Conservation (phyloP, 2,329 filamentous ascomycete genomes). For the Colletotrichum gigasporum region DNA sequence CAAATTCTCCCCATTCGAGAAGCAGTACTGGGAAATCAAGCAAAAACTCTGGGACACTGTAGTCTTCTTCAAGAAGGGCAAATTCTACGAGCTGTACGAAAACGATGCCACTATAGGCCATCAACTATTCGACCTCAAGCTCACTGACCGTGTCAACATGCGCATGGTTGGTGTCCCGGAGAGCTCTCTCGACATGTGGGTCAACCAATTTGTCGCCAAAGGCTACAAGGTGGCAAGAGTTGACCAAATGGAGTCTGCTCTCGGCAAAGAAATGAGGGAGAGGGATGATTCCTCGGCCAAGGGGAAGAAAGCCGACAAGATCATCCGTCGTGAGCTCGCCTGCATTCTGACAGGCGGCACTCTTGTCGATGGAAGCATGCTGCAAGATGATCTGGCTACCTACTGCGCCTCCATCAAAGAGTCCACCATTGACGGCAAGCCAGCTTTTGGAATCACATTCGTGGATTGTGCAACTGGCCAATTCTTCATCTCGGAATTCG, state of each 20-base stretch:
- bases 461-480: conserved; percentile 96
- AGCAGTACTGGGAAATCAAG: conserved; percentile 99
- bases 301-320: conserved; percentile 82
- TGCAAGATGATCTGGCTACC: conserved; percentile 97
- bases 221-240: conserved; percentile 97
- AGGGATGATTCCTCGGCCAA: conserved; percentile 72
- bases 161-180: conserved; percentile 99
- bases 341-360: conserved; percentile 93
- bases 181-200: conserved; percentile 94
- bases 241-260: conserved; percentile 94
- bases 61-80: conserved; percentile 99
- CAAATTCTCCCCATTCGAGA: conserved; percentile 93
- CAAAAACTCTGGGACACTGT: conserved; percentile 97
- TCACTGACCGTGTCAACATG: conserved; percentile 99
- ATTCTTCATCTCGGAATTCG: conserved; percentile 91
- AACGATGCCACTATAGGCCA: conserved; percentile 97
- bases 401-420: conserved; percentile 97
- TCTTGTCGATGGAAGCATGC: conserved; percentile 93
- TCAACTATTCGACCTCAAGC: conserved; percentile 95
- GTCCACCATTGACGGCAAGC: conserved; percentile 74
- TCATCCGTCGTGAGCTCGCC: conserved; percentile 90
- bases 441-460: conserved; percentile 91
- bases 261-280: conserved; percentile 99
- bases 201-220: conserved; percentile 97
- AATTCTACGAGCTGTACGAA: conserved; percentile 98